Conservation (phyloP, 306 rosid genomes). For the Benincasa hispida region DNA sequence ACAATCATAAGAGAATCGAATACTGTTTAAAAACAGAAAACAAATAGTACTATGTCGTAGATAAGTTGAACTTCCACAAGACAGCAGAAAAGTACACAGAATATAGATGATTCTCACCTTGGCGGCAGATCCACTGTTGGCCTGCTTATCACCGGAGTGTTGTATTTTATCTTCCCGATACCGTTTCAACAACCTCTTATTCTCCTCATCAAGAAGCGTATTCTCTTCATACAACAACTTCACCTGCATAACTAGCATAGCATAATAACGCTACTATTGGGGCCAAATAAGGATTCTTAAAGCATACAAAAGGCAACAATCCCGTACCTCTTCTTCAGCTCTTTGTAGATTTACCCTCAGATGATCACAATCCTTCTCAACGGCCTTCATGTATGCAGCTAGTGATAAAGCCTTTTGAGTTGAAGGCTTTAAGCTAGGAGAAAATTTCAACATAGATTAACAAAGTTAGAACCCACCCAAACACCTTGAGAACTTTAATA, state of each 20-base stretch:
- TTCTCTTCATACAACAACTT: slow-evolving; percentile 66
- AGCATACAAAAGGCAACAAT: neutral
- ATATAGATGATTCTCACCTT: slow-evolving; percentile 36
- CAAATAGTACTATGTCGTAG: neutral
- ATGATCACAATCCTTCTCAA: slow-evolving; percentile 69
- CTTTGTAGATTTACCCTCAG: slow-evolving; percentile 58
- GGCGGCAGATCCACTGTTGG: slow-evolving; percentile 45
- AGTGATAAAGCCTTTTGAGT: slow-evolving; percentile 48
- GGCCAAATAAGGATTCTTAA: neutral
- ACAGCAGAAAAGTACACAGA: neutral
- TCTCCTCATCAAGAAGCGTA: slow-evolving; percentile 43
- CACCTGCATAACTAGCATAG: slow-evolving; percentile 32
- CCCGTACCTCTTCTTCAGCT: slow-evolving; percentile 84
- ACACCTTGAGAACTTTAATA: neutral
- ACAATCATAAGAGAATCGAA: neutral
- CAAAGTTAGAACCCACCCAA: neutral
- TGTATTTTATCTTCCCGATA: slow-evolving; percentile 36
- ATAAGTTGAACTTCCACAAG: neutral
- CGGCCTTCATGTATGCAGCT: slow-evolving; percentile 47
- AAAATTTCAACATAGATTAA: neutral
- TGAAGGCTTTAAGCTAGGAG: slow-evolving; percentile 58
- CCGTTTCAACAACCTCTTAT: slow-evolving; percentile 37
- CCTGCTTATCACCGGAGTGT: slow-evolving; percentile 47
- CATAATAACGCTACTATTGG: neutral
- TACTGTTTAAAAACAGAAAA: neutral